Conservation (phyloP, 2,329 filamentous ascomycete genomes). For the Rhytidhysteron rufulum region DNA sequence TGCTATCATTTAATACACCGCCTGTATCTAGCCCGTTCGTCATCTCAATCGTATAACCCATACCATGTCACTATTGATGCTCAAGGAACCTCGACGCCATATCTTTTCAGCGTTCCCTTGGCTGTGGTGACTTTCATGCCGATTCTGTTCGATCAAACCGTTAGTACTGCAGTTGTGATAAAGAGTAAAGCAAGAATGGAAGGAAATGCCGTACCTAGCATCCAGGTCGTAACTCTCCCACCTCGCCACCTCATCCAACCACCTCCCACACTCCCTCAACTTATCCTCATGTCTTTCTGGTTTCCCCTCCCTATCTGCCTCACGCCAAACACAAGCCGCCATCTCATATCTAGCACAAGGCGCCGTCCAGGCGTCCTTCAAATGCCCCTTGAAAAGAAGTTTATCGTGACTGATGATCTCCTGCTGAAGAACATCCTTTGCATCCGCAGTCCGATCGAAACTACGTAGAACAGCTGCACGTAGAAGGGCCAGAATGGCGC, state of each 20-base stretch:
- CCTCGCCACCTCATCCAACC: constrained; percentile 62
- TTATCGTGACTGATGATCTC: constrained; percentile 60
- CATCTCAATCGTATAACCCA: not conserved
- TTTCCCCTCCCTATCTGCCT: constrained; percentile 43
- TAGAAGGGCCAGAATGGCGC: constrained; percentile 63
- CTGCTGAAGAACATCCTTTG: constrained; percentile 59
- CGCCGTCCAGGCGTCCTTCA: constrained; percentile 65
- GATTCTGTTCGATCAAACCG: constrained; percentile 39
- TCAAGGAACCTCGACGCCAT: constrained; percentile 17
- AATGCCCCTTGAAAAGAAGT: constrained; percentile 53
- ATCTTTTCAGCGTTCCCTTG: constrained; percentile 56
- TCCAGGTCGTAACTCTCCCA: constrained; percentile 75
- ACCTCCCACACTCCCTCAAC: constrained; percentile 59
- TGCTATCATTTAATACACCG: not conserved
- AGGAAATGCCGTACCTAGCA: constrained; percentile 46
- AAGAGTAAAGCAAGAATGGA: not conserved
- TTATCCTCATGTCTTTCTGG: constrained; percentile 40
- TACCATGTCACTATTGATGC: not conserved
- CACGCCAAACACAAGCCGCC: constrained; percentile 75
- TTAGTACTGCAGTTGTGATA: constrained; percentile 3
- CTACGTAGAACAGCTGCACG: constrained; percentile 64
- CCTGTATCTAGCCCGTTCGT: not conserved
- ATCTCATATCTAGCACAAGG: constrained; percentile 84
- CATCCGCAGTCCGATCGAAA: constrained; percentile 60
- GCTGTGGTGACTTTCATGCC: constrained; percentile 70